Percentiles rank a stretch among this genome's conserved stretches.
Evolutionary conservation across 169 alveolate species (phyloP).

Genomic region (Plasmodium inui): DNA sequence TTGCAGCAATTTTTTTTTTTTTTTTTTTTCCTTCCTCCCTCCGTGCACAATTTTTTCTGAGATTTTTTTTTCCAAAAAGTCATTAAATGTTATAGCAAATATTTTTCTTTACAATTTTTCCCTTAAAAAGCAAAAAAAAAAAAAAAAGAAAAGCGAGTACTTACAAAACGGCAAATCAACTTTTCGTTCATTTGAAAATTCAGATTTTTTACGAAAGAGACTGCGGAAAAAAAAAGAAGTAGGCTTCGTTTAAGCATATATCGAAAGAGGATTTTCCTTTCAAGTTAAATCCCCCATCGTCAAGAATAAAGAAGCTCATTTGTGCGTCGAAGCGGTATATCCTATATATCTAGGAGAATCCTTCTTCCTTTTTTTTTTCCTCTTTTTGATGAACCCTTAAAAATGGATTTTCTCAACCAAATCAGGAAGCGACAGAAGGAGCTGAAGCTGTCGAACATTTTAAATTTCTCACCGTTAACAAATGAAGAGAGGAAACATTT

Average conservation of each 20-base stretch:
- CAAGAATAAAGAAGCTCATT: background rate
- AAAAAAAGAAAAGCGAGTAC: background rate
- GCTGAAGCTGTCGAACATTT: slow-evolving; percentile 46
- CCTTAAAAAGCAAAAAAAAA: background rate
- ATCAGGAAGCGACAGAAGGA: slow-evolving; percentile 65
- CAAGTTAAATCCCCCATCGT: background rate
- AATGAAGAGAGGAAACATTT: slow-evolving; percentile 70
- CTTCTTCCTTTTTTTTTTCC: background rate
- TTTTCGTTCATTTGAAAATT: background rate
- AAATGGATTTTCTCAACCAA: slow-evolving; percentile 63
- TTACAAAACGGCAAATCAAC: background rate
- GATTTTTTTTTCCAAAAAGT: background rate
- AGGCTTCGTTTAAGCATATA: background rate
- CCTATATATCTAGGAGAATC: background rate
- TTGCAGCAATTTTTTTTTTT: background rate
- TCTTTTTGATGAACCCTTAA: background rate
- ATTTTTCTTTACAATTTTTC: background rate
- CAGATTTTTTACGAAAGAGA: slow-evolving; percentile 2
- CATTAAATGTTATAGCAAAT: background rate
- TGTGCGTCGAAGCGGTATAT: background rate
- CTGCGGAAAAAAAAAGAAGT: background rate
- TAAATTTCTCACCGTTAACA: slow-evolving; percentile 70
- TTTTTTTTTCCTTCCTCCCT: background rate
- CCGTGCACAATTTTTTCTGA: background rate
- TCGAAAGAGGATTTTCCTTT: background rate